Conservation (phyloP, 2,329 filamentous ascomycete species). For the Cercospora beticola region DNA sequence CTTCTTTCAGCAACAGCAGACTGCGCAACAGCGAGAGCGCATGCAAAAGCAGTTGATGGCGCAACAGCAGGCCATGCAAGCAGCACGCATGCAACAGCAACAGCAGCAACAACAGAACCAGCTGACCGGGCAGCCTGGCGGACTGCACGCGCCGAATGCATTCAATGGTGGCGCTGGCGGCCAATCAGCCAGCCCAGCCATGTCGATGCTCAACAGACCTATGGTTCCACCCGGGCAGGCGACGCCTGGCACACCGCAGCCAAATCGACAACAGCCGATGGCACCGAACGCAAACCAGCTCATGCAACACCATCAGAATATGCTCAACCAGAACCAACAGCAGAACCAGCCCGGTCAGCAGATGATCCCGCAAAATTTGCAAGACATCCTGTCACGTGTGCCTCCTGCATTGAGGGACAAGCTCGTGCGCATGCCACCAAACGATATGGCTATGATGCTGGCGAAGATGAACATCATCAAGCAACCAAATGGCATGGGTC, state of each 20-base stretch:
- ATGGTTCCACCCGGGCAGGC: constrained; percentile 48
- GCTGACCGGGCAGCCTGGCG: constrained; percentile 49
- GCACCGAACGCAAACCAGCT: constrained; percentile 30
- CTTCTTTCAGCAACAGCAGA: constrained; percentile 36
- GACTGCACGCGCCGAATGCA: constrained; percentile 45
- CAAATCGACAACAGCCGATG: constrained; percentile 32
- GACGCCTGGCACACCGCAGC: constrained; percentile 37
- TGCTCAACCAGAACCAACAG: constrained; percentile 39
- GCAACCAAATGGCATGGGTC: constrained; percentile 6
- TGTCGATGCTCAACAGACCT: constrained; percentile 52
- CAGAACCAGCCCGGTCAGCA: constrained; percentile 32
- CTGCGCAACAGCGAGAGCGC: constrained; percentile 45
- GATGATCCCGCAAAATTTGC: constrained; percentile 17
- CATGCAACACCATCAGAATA: constrained; percentile 35
- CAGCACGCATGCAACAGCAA: constrained; percentile 31
- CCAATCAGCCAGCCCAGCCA: constrained; percentile 43
- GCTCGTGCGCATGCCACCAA: constrained; percentile 20
- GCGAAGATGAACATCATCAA: constrained; percentile 15
- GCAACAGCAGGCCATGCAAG: constrained; percentile 39
- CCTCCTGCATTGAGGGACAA: constrained; percentile 24
- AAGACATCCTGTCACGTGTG: constrained; percentile 16
- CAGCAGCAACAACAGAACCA: constrained; percentile 44
- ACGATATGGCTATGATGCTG: constrained; percentile 19
- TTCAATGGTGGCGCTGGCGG: constrained; percentile 36
- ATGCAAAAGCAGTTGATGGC: constrained; percentile 41